Evolutionary conservation across 176 grass and related monocot genomes (phyloP).

Genomic region (Tillandsia leiboldiana): DNA sequence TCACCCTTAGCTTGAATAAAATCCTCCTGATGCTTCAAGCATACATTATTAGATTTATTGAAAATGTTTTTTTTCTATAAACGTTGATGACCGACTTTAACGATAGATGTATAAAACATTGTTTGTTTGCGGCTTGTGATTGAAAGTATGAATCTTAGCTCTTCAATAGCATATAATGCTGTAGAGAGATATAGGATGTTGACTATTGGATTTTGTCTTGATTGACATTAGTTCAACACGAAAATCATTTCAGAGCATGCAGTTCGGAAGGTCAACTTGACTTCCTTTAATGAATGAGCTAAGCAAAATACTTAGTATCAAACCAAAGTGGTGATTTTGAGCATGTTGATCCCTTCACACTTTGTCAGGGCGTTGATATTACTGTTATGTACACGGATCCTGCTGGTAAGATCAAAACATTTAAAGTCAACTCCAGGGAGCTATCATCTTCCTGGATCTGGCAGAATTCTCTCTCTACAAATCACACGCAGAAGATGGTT

Average conservation of each 20-base stretch:
- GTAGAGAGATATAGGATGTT: too few relatives aligned
- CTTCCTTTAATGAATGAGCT: not conserved
- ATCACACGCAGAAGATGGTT: not conserved
- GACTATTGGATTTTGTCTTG: too few relatives aligned
- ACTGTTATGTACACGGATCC: conserved; percentile 43
- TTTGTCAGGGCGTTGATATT: conserved; percentile 16
- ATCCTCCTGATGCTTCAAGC: too few relatives aligned
- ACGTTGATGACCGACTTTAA: too few relatives aligned
- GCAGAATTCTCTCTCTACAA: conserved; percentile 27
- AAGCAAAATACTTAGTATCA: not conserved
- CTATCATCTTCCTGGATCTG: conserved; percentile 44
- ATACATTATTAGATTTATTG: not conserved
- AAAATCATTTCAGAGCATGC: too few relatives aligned
- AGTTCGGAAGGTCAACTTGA: not conserved
- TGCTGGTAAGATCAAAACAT: conserved; percentile 45
- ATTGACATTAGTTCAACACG: too few relatives aligned
- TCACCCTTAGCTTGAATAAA: too few relatives aligned
- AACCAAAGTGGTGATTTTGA: not conserved
- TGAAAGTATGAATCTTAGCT: not conserved
- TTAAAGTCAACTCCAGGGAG: conserved; percentile 50
- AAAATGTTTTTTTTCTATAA: not conserved
- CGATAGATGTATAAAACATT: too few relatives aligned
- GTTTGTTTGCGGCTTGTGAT: too few relatives aligned
- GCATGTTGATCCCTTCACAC: not conserved
- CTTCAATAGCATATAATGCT: not conserved